Conservation (phyloP, 176 grass and related monocot genomes). For the Bolboschoenus planiculmis region DNA sequence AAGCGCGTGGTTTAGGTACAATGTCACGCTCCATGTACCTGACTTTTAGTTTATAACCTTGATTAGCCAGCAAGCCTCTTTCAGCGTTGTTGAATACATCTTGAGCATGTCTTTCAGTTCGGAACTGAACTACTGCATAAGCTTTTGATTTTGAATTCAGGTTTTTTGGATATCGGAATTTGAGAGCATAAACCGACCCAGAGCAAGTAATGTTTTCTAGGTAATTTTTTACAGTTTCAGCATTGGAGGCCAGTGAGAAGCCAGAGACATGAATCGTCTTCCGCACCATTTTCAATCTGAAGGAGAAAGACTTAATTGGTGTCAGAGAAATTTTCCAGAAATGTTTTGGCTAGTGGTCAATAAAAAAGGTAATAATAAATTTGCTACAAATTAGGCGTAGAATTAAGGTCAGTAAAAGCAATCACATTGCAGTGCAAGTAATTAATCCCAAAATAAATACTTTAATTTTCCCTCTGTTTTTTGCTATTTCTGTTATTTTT, state of each 20-base stretch:
- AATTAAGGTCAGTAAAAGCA: conserved; percentile 7
- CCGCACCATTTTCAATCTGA: conserved; percentile 33
- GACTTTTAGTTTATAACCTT: conserved; percentile 33
- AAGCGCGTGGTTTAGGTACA: conserved; percentile 53
- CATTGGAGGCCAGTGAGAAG: conserved; percentile 37
- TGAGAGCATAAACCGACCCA: conserved; percentile 52
- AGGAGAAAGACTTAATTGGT: not conserved
- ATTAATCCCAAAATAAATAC: not conserved
- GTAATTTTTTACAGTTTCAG: conserved; percentile 34
- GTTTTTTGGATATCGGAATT: conserved; percentile 52
- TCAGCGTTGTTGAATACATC: conserved; percentile 18
- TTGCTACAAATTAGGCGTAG: not conserved
- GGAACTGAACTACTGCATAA: conserved; percentile 69
- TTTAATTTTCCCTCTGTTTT: not conserved
- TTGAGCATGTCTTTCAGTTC: conserved; percentile 26
- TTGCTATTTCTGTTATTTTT: not conserved
- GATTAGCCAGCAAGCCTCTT: not conserved
- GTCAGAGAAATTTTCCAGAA: not conserved
- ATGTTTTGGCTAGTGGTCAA: not conserved
- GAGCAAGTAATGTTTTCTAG: conserved; percentile 43
- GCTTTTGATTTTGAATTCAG: conserved; percentile 41
- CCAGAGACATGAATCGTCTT: conserved; percentile 50
- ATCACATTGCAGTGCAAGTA: not conserved
- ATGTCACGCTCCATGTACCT: conserved; percentile 43
- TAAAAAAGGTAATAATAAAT: not conserved